Conservation (phyloP, 805 yeast species). For the Yamadazyma akitaensis region DNA sequence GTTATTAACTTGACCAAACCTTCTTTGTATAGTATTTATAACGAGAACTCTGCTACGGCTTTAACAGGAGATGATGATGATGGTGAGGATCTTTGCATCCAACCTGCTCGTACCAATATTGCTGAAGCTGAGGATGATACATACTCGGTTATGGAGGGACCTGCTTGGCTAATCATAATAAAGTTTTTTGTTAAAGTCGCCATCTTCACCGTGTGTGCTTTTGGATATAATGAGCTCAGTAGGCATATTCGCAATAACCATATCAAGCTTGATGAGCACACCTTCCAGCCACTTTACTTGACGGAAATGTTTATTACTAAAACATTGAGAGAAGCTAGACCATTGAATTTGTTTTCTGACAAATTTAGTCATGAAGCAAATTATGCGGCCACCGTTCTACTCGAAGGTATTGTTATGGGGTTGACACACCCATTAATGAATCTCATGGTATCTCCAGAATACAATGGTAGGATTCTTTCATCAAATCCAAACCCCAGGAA, state of each 20-base stretch:
- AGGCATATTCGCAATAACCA: conserved; percentile 52
- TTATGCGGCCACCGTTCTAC: conserved; percentile 21
- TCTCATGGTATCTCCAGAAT: conserved; percentile 24
- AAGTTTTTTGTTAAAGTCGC: conserved; percentile 17
- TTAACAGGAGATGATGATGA: conserved; percentile 27
- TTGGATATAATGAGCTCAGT: conserved; percentile 50
- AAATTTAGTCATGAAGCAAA: conserved; percentile 1
- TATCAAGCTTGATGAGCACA: conserved; percentile 33
- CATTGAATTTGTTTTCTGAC: conserved; percentile 5
- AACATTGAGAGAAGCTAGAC: conserved; percentile 24
- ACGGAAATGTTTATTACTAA: conserved; percentile 26
- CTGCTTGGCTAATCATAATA: conserved; percentile 2
- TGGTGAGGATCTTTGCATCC: conserved; percentile 9
- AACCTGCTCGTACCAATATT: conserved; percentile 6
- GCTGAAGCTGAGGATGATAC: not conserved
- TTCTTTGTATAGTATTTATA: conserved; percentile 49
- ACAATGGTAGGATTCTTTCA: conserved; percentile 32
- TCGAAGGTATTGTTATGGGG: conserved; percentile 63
- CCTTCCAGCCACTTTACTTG: conserved; percentile 40
- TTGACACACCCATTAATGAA: conserved; percentile 47
- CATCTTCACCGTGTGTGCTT: conserved; percentile 44
- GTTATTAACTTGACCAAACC: conserved; percentile 50
- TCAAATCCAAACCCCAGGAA: conserved; percentile 37
- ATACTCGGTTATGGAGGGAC: conserved; percentile 3
- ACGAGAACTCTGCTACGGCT: conserved; percentile 39